Evolutionary conservation across 768 basidiomycete species (phyloP).

Genomic region (Rubroboletus satanas): DNA sequence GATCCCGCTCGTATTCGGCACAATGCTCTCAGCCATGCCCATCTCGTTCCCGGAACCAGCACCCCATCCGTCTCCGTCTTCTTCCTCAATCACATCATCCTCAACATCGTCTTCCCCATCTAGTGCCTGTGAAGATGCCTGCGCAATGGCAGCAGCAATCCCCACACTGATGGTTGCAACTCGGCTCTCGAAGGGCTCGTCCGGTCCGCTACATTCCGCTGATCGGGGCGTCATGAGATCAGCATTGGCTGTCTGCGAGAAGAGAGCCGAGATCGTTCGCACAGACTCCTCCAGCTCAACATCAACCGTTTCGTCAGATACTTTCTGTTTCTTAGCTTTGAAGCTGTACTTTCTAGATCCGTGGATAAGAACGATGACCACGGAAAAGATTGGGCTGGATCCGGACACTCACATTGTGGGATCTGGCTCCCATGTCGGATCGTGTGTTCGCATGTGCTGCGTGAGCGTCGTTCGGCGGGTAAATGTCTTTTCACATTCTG

Average conservation of each 20-base stretch:
- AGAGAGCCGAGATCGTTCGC: conserved; percentile 67
- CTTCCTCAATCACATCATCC: conserved; percentile 37
- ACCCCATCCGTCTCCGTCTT: conserved; percentile 38
- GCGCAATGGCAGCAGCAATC: conserved; percentile 76
- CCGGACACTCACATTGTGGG: conserved; percentile 62
- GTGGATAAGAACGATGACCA: conserved; percentile 14
- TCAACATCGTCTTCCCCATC: conserved; percentile 51
- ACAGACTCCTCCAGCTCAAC: conserved; percentile 68
- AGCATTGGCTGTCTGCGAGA: conserved; percentile 46
- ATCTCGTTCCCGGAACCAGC: conserved; percentile 51
- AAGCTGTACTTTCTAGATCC: conserved; percentile 67
- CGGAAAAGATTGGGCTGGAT: conserved; percentile 1
- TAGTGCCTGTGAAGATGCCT: conserved; percentile 60
- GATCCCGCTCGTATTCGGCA: conserved; percentile 62
- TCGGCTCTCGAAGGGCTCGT: conserved; percentile 53
- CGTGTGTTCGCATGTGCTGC: conserved; percentile 84
- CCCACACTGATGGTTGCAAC: conserved; percentile 79
- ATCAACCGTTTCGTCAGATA: conserved; percentile 50
- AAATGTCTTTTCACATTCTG: conserved; percentile 82
- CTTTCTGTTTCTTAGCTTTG: conserved; percentile 63
- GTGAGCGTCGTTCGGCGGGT: conserved; percentile 82
- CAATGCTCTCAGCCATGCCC: conserved; percentile 46
- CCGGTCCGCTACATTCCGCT: conserved; percentile 29
- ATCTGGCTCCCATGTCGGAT: conserved; percentile 81
- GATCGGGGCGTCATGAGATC: conserved; percentile 30